These are phyloP conservation scores for Castanea mollissima DNA, from an alignment of 306 rosid species.

Conservation along the genomic window DNA sequence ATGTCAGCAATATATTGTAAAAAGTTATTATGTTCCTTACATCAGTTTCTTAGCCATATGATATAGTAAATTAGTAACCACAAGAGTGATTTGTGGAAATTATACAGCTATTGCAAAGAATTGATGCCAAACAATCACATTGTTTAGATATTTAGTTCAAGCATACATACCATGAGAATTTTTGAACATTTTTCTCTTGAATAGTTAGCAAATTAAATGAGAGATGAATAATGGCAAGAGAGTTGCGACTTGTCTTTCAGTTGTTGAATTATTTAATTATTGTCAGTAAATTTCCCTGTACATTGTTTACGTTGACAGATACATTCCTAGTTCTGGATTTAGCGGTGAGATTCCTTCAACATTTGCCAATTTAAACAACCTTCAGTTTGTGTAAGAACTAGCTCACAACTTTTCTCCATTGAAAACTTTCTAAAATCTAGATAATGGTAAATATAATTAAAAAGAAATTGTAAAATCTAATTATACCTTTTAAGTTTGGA, in stretches of 20 bases:
- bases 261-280: background rate
- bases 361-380: slow-evolving; percentile 51
- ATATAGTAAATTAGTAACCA: no score
- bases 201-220: background rate
- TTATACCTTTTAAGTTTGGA: no score
- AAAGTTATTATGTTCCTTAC: no score
- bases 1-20: no score
- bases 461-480: no score
- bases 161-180: background rate
- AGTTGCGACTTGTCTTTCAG: background rate
- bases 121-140: background rate
- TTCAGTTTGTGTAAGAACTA: slow-evolving; percentile 53
- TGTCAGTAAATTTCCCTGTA: background rate
- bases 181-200: background rate
- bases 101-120: background rate
- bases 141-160: background rate
- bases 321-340: slow-evolving; percentile 68
- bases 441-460: no score
- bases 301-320: slow-evolving; percentile 46
- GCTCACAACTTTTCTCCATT: background rate
- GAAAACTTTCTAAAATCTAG: no score
- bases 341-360: slow-evolving; percentile 78
- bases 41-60: no score
- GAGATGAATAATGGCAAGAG: no score
- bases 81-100: background rate